Conservation (phyloP, 441 rosid genomes). For the Euphorbia celastroides region DNA sequence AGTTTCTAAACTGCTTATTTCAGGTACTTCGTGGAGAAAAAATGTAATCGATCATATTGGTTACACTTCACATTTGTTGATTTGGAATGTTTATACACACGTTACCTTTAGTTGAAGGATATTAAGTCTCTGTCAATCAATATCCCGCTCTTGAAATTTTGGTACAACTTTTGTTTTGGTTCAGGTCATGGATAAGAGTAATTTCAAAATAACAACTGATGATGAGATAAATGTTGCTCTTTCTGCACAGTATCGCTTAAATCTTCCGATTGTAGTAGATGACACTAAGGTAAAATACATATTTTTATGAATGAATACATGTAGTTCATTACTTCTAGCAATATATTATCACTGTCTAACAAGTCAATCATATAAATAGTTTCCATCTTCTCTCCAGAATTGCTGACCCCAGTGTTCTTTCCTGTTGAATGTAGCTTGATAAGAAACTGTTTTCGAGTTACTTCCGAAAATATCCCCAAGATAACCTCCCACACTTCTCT, state of each 20-base stretch:
- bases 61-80: no score
- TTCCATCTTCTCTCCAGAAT: background rate
- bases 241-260: constrained; percentile 72
- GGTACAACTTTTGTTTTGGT: background rate
- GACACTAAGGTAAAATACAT: constrained; percentile 49
- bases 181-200: constrained; percentile 88
- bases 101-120: no score
- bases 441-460: constrained; percentile 43
- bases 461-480: constrained; percentile 51
- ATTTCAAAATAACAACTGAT: constrained; percentile 55
- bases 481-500: constrained; percentile 61
- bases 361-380: background rate
- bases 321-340: background rate
- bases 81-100: no score
- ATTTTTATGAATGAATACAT: background rate
- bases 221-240: constrained; percentile 74
- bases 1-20: constrained; percentile 59
- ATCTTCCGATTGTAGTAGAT: constrained; percentile 74
- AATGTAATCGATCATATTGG: background rate
- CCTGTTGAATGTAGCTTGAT: constrained; percentile 54
- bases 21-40: constrained; percentile 42
- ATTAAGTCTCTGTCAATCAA: background rate
- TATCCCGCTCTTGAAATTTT: background rate
- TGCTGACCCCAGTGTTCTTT: background rate
- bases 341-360: background rate